A percentile compares a stretch with the other conserved stretches of the same genome.
Evolutionary conservation across 2,329 filamentous ascomycete genomes (phyloP).

Genomic region (Arachnomyces sp.): DNA sequence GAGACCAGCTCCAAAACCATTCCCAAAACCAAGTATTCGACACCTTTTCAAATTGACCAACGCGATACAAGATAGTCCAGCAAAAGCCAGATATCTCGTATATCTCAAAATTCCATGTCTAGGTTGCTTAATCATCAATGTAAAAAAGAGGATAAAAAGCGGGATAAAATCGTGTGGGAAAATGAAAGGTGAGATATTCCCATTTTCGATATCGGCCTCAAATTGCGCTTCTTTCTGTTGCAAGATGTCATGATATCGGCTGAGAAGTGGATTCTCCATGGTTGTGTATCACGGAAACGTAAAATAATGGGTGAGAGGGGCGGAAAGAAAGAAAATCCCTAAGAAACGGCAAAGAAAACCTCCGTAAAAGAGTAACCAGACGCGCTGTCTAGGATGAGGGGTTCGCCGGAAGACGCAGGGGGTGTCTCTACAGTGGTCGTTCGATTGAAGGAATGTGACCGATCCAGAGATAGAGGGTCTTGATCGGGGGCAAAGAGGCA

Average conservation of each 20-base stretch:
- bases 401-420: too few relatives aligned
- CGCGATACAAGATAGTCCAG: conserved; percentile 36
- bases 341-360: conserved; percentile 1
- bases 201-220: conserved; percentile 19
- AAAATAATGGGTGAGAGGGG: too few relatives aligned
- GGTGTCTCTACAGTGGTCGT: too few relatives aligned
- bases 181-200: conserved; percentile 26
- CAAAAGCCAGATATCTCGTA: conserved; percentile 41
- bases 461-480: too few relatives aligned
- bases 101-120: conserved; percentile 23
- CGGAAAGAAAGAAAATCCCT: conserved; percentile 7
- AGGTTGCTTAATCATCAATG: conserved; percentile 45
- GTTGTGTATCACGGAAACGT: background rate
- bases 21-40: conserved; percentile 43
- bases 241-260: conserved; percentile 22
- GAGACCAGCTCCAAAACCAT: conserved; percentile 50
- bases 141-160: conserved; percentile 35
- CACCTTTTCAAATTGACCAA: conserved; percentile 37
- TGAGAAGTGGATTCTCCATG: conserved; percentile 22
- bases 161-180: conserved; percentile 28
- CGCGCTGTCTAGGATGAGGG: too few relatives aligned
- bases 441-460: too few relatives aligned
- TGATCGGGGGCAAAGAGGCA: too few relatives aligned
- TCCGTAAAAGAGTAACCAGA: background rate
- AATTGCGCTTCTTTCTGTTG: conserved; percentile 17